Conservation (phyloP, 1,139 yeast species). For the Magnusiomyces suaveolens region DNA sequence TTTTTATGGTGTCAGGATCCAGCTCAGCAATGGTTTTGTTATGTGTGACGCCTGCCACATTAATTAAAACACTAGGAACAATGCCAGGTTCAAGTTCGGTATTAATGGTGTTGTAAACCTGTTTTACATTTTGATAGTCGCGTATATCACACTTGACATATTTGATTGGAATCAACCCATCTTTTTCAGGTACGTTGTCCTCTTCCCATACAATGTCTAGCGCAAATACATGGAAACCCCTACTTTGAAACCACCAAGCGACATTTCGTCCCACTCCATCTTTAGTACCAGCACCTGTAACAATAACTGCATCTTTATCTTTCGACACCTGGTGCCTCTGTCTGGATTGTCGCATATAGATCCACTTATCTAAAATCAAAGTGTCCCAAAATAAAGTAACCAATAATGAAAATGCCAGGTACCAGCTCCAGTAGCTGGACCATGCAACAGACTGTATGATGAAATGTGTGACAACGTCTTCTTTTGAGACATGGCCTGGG, state of each 20-base stretch:
- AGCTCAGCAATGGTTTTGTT: constrained; percentile 37
- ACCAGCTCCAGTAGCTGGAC: neutral
- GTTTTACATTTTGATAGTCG: neutral
- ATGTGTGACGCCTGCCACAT: constrained; percentile 69
- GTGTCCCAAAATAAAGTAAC: constrained; percentile 2
- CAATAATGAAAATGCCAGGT: neutral
- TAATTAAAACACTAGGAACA: constrained; percentile 46
- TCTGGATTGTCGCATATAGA: constrained; percentile 5
- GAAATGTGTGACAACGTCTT: neutral
- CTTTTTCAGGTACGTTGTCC: neutral
- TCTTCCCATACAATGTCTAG: constrained; percentile 38
- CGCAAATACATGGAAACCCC: constrained; percentile 36
- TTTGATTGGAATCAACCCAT: constrained; percentile 25
- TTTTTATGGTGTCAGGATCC: constrained; percentile 23
- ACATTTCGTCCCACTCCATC: constrained; percentile 48
- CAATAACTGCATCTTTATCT: constrained; percentile 34
- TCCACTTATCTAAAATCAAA: neutral
- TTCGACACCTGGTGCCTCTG: constrained; percentile 19
- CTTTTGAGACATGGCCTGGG: neutral
- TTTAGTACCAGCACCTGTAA: constrained; percentile 55
- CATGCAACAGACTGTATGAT: neutral
- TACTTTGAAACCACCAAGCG: constrained; percentile 31
- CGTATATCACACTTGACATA: constrained; percentile 40
- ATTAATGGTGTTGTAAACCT: constrained; percentile 13
- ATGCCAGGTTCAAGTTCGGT: constrained; percentile 9